Base-by-base conservation (phyloP, 2,329 filamentous ascomycete genomes). In the Cordyceps militaris region DNA sequence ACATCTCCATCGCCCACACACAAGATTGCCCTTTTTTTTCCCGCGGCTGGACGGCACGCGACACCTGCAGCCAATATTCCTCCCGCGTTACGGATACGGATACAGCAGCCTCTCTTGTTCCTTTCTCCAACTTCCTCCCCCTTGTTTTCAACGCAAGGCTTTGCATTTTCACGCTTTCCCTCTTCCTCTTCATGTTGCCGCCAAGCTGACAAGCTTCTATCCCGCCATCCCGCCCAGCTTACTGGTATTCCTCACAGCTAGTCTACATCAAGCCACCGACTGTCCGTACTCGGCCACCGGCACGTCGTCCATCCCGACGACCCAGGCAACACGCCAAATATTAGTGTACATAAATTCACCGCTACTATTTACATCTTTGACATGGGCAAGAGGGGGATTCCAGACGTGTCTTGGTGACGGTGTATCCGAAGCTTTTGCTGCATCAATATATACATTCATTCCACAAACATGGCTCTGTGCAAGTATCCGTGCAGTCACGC, bases 231-330 rank as follows among this genome's bases (percentile, higher is more conserved):
- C 13, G 24, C 36, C 14, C 26, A 7, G 9, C 21, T 6, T 3
- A 2, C 19, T 42, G n/a, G 5, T 21, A 21, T 24, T 10, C 42
- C 10, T 26, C 21, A 43, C 50, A 26, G 53, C 43, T 56, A 48
- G 34, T 46, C 53, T 56, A 6, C 28, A 38, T 48, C 42, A 56
- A 42, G 43, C 53, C 53, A 56, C 43, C 53, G 30, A 56, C 23
- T 26, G 24, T 53, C 36, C 24, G 38, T 43, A 32, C 50, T 47
- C 30, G 34, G 23, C 19, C 21, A 36, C 51, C 51, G 3, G 8
- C 6, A 8, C 11, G 16, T 47, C 52, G 30, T 28, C 16, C 16
- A 46, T 36, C 52, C 40, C 42, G 26, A 30, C 4, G 23, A 43
- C n/a, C 40, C 14, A 28, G 28, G 11, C n/a, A n/a, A n/a, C n/a